Conservation (phyloP, 192 early-diverging fungal species). For the Coemansia sp. region DNA sequence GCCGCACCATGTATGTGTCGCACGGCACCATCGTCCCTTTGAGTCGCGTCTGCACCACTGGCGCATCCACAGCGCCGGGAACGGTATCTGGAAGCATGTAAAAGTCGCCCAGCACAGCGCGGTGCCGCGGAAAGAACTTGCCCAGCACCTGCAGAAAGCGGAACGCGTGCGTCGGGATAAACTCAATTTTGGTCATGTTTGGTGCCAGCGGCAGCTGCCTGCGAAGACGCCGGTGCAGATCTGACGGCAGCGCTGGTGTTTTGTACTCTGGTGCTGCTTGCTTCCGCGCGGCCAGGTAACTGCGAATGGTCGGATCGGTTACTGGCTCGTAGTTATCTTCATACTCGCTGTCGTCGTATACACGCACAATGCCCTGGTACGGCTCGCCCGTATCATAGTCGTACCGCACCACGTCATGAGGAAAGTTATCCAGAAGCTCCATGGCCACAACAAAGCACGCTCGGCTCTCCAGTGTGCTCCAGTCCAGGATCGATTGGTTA, state of each 20-base stretch:
- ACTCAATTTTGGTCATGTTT: slow-evolving; percentile 84
- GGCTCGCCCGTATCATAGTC: slow-evolving; percentile 70
- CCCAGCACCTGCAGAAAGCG: slow-evolving; percentile 74
- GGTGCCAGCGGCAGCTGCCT: slow-evolving; percentile 75
- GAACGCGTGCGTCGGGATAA: slow-evolving; percentile 83
- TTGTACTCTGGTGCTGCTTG: slow-evolving; percentile 44
- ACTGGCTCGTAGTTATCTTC: slow-evolving; percentile 82
- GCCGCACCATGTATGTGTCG: slow-evolving; percentile 94
- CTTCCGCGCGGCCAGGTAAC: slow-evolving; percentile 61
- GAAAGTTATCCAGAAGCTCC: slow-evolving; percentile 98
- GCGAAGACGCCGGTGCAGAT: slow-evolving; percentile 57
- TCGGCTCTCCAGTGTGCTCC: slow-evolving; percentile 66
- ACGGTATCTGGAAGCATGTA: slow-evolving; percentile 79
- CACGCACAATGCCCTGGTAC: slow-evolving; percentile 78
- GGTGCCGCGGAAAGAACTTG: slow-evolving; percentile 80
- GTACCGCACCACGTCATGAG: slow-evolving; percentile 93
- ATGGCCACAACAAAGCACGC: slow-evolving; percentile 91
- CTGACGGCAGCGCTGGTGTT: slow-evolving; percentile 61
- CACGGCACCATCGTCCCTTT: slow-evolving; percentile 89
- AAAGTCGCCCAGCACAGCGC: slow-evolving; percentile 90
- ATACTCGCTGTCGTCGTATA: slow-evolving; percentile 80
- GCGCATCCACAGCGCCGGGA: slow-evolving; percentile 69
- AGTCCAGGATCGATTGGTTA: slow-evolving; percentile 92
- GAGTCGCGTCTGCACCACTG: slow-evolving; percentile 95
- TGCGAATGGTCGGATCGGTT: slow-evolving; percentile 71